A percentile compares a stretch with the other conserved stretches of the same genome.
phyloP scores from a whole-genome alignment of 495 filamentous ascomycete species.

The Sporormia fimetaria region DNA sequence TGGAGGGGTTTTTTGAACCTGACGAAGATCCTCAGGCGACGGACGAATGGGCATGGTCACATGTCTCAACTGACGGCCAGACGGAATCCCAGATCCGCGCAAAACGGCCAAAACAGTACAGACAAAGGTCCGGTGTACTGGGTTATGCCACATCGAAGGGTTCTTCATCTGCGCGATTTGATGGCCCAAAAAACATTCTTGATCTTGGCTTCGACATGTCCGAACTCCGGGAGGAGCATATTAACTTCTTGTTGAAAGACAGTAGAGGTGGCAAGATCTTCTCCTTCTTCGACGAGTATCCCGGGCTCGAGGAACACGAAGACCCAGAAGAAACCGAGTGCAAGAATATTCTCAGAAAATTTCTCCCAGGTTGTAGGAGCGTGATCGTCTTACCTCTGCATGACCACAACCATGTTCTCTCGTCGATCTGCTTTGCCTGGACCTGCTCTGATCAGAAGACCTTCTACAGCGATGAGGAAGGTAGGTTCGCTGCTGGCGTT shows the following conservation, averaged over 20 bases:
- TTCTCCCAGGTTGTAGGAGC: slow-evolving; percentile 21
- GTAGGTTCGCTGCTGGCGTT: slow-evolving; percentile 27
- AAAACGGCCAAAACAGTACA: slow-evolving; percentile 4
- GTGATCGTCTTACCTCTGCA: slow-evolving; percentile 29
- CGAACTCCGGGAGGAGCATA: slow-evolving; percentile 6
- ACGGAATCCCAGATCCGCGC: slow-evolving; percentile 4
- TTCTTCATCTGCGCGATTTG: not conserved
- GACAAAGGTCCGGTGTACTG: slow-evolving; percentile 11
- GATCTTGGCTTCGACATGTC: slow-evolving; percentile 14
- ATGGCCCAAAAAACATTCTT: not conserved
- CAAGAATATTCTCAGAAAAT: slow-evolving; percentile 13
- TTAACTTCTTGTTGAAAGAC: slow-evolving; percentile 13
- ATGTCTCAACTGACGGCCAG: slow-evolving; percentile 11
- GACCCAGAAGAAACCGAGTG: not conserved
- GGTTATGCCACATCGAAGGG: slow-evolving; percentile 10
- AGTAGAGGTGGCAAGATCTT: slow-evolving; percentile 17
- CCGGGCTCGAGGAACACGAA: slow-evolving; percentile 6
- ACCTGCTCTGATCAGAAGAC: slow-evolving; percentile 16
- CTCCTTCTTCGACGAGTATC: slow-evolving; percentile 9
- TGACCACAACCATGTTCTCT: slow-evolving; percentile 28
- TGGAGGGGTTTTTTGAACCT: slow-evolving; percentile 17
- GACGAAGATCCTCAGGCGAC: not conserved
- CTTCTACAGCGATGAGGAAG: slow-evolving; percentile 27
- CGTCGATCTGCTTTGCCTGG: slow-evolving; percentile 29
- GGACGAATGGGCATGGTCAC: not conserved